Base-by-base conservation (phyloP, 2,329 filamentous ascomycete species). In the Penicillium sp. region DNA sequence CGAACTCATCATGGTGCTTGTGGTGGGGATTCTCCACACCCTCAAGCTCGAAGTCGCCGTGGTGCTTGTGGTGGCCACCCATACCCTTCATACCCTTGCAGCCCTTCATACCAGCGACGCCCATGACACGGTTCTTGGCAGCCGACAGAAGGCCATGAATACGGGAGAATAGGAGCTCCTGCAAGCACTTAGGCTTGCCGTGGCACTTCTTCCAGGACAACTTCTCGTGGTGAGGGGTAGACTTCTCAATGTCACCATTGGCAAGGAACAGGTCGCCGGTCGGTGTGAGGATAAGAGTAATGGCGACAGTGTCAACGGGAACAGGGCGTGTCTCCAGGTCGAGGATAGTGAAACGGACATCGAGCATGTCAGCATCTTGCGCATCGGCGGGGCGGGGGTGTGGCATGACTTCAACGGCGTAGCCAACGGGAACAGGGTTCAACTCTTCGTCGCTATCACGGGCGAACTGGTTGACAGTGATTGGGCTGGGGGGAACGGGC, bases 341-440 rank as follows among this genome's bases (percentile, higher is more conserved):
- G 27, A 80, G 70, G 35, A 79, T 70, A n/a, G 77, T 80, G 64
- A 80, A 78, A 39, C 76, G 72, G 57, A 80, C 63, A 11, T 72
- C 67, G 2, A 75, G 60, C 25, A 80, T 61, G 9, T 75, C 71
- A 44, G 69, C 63, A 8, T 63, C 69, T 10, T 68, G 62, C n/a
- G 69, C 70, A 25, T 75, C 70, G 9, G 64, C 57, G 16, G 71
- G 62, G 13, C 66, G 59, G 21, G 67, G 59, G 43, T 67, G 52
- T 23, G 75, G 69, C 58, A 76, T 67, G 42, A 74, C 65, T 61
- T 79, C 77, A 25, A 79, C 67, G 26, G 76, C 75, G 60, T 78
- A 80, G 47, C 77, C 77, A 51, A 79, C 61, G 11, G 70, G 63
- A 45, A 80, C 63, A 1, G 75, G 72, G 4, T 68, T 66, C 14